Evolutionary conservation across 805 yeast species (phyloP).

Genomic region (Hagleromyces aurorensis): DNA sequence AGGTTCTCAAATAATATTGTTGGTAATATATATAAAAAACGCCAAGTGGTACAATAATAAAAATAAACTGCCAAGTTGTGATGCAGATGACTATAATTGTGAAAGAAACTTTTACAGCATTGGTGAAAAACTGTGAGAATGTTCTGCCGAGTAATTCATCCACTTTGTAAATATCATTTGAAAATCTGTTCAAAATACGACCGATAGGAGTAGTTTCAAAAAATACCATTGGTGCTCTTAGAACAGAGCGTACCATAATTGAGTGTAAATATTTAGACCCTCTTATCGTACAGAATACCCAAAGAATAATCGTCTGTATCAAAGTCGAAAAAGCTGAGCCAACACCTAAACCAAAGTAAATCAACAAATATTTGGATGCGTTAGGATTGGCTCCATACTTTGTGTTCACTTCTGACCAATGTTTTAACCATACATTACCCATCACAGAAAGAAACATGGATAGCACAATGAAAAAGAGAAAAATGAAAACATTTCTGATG

Average conservation of each 20-base stretch:
- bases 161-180: slow-evolving; percentile 82
- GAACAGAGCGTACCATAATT: slow-evolving; percentile 61
- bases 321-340: slow-evolving; percentile 53
- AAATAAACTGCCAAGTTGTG: slow-evolving; percentile 81
- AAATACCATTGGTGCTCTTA: slow-evolving; percentile 91
- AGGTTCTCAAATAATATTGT: slow-evolving; percentile 65
- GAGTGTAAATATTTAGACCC: slow-evolving; percentile 75
- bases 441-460: slow-evolving; percentile 55
- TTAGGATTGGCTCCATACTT: slow-evolving; percentile 61
- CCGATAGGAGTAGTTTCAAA: slow-evolving; percentile 96
- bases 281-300: slow-evolving; percentile 75
- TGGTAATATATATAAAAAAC: slow-evolving; percentile 63
- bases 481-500: slow-evolving; percentile 50
- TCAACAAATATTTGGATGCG: slow-evolving; percentile 60
- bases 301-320: slow-evolving; percentile 58
- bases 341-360: slow-evolving; percentile 71
- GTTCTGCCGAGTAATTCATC: slow-evolving; percentile 73
- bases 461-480: slow-evolving; percentile 45
- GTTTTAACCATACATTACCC: slow-evolving; percentile 88
- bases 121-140: slow-evolving; percentile 58
- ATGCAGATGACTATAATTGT: slow-evolving; percentile 73
- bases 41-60: slow-evolving; percentile 63
- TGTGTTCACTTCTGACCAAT: slow-evolving; percentile 92
- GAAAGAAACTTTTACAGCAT: slow-evolving; percentile 55
- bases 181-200: slow-evolving; percentile 81